Base-by-base conservation (phyloP, 441 rosid genomes). In the California macrophylla region DNA sequence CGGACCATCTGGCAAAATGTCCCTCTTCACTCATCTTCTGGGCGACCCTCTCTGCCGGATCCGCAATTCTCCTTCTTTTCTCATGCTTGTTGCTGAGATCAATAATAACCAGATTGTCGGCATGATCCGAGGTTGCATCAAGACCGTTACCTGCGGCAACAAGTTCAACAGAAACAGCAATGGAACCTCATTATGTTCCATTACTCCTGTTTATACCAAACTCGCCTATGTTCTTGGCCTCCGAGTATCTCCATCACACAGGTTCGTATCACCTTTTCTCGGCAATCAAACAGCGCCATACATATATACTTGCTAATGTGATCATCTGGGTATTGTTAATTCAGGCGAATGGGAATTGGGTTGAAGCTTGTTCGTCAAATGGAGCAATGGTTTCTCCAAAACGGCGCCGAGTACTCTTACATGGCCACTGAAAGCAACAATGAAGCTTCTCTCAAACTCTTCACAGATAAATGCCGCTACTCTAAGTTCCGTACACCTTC, bases 101-200 rank as follows among this genome's bases (percentile, higher is more conserved):
- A 12, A 12, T 40, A 4, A 12, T 40, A 1, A 7, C n/a, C 50
- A 40, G 50, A 12, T 40, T 40, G 50, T 40, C 3, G 50, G 50
- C n/a, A 85, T 94, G 93, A 87, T 92, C 42, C 83, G 99, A 60
- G 99, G 99, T 6, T 90, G 97, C 80, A 87, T 89, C 72, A 92
- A 94, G 76, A 90, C 94, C 82, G 97, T 86, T 74, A 90, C 99
- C 50, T 92, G 98, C 77, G 97, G 97, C 77, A 80, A 72, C 69
- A 90, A 72, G 68, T 66, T 66, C 61, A 71, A 81, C 7, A 74
- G 89, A 71, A 79, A 72, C 65, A 73, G 30, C 66, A 85, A 81
- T 66, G 67, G 2, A 12, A 15, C 40, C 4, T 1, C 67, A 0
- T 2, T 28, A 12, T 9, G 24, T 15, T 10, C 15, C 15, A 12